Base-by-base conservation (phyloP, 305 asterid genomes). In the Fraxinus dipetala region DNA sequence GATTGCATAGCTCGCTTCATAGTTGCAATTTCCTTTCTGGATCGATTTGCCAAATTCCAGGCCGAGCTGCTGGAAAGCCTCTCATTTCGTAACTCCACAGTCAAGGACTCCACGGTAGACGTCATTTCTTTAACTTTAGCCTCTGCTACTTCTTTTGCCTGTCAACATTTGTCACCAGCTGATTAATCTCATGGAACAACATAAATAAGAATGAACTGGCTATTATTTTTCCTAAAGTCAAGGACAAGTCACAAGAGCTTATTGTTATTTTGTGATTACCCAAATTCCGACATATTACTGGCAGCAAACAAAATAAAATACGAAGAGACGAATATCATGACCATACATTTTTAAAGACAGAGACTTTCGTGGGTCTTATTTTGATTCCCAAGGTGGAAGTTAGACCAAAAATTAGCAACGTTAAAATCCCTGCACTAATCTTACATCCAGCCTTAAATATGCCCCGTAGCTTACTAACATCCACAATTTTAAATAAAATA, bases 141-240 rank as follows among this genome's bases (percentile, higher is more conserved):
- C 89, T 94, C 98, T 56, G 93, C 92, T 77, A 81, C 85, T 78
- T 93, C 98, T 88, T 96, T 94, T 67, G 88, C 98, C 98, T 96
- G 94, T 80, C 79, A 84, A 89, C 31, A 79, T 59, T 87, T 35
- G 69, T 78, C 76, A 81, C 76, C 20, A 81, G 40, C 77, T 51
- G 34, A 11, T 65, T 65, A 65, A 65, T 24, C 73, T 65, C 73
- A 26, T 11, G 16, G 73, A 65, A 26, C 35, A 65, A 65, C 1
- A 65, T 26, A 8, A 9, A 6, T 65, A 26, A 65, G 72, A 65
- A 26, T 8, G 35, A 10, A 26, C 35, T 65, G 34, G 1, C 18
- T 65, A 65, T 22, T 61, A 18, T 7, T 43, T 43, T 11, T 43
- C 11, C 14, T 61, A 20, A 61, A 22, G 22, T 61, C 67, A 16